Evolutionary conservation across 2,329 filamentous ascomycete species (phyloP).

Genomic region (Calonectria naviculata): DNA sequence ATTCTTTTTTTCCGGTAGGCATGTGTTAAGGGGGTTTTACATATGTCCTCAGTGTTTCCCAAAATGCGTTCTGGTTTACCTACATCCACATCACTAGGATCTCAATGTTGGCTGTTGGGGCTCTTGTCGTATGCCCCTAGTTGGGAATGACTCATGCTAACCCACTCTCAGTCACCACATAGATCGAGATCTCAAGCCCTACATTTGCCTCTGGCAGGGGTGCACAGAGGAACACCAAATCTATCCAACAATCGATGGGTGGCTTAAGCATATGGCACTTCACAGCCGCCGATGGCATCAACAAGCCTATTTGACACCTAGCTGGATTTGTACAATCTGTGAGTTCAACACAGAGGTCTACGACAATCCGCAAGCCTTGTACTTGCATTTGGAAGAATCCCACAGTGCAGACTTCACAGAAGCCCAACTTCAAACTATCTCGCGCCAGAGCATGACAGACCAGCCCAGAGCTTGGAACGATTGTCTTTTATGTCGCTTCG

Average conservation of each 20-base stretch:
- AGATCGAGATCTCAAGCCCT: not conserved
- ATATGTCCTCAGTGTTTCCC: too few species aligned
- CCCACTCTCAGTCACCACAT: not conserved
- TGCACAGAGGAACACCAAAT: not conserved
- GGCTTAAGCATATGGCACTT: not conserved
- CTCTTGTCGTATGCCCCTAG: too few species aligned
- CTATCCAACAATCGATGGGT: not conserved
- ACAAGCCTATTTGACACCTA: not conserved
- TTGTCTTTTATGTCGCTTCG: not conserved
- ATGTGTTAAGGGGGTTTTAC: too few species aligned
- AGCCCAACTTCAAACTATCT: not conserved
- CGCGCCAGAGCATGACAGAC: not conserved
- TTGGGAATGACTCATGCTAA: not conserved
- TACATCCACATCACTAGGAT: too few species aligned
- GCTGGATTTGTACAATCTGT: not conserved
- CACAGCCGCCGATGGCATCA: not conserved
- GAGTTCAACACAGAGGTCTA: not conserved
- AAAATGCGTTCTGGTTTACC: too few species aligned
- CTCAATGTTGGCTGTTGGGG: too few species aligned
- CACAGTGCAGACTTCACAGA: not conserved
- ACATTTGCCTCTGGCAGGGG: not conserved
- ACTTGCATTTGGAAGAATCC: not conserved
- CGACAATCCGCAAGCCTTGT: not conserved
- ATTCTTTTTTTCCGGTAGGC: not conserved
- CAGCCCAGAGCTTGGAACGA: not conserved